Percentiles rank a stretch among this genome's conserved stretches.
These are phyloP conservation scores for Paramecium primaurelia DNA, from an alignment of 73 alveolate species.

Conservation along the genomic window DNA sequence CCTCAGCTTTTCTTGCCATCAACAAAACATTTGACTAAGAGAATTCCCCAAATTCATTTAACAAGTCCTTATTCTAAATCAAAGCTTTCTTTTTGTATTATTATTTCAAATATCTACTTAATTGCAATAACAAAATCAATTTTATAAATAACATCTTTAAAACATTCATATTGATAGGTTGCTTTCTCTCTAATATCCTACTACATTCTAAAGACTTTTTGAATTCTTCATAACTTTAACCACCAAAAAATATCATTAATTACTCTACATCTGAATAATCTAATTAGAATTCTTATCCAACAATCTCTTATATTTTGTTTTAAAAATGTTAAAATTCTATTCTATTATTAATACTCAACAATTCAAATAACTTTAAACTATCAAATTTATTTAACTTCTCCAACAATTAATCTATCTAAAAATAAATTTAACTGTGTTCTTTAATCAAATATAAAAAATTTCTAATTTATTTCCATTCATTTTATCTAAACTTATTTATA, in stretches of 20 bases:
- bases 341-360: background rate
- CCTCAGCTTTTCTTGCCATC: background rate
- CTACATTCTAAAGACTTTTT: background rate
- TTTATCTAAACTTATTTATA: background rate
- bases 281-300: background rate
- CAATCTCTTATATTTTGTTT: background rate
- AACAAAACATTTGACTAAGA: background rate
- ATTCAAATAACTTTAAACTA: background rate
- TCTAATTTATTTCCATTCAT: background rate
- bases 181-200: background rate
- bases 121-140: background rate
- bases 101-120: conserved; percentile 33
- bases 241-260: background rate
- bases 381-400: background rate
- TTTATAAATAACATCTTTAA: background rate
- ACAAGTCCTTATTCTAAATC: background rate
- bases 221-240: background rate
- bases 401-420: background rate
- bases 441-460: background rate
- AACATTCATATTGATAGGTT: background rate
- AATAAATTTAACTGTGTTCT: background rate
- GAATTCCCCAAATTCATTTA: background rate
- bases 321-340: background rate
- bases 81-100: background rate
- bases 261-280: background rate